phyloP scores from a whole-genome alignment of 108 stramenopile species.

The Cyclostephanos tholiformis region DNA sequence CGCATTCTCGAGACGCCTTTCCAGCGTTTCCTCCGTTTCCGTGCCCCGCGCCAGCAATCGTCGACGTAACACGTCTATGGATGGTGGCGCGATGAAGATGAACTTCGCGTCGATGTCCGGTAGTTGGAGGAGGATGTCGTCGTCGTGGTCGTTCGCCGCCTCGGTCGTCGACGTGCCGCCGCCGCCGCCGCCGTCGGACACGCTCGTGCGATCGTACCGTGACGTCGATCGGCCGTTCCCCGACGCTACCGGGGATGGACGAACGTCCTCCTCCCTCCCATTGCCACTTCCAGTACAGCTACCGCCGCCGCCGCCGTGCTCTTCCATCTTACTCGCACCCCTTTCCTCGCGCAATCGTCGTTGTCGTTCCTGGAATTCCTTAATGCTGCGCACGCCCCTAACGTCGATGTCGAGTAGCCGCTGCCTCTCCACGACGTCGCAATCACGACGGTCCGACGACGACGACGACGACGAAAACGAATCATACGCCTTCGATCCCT shows the following conservation, averaged over 20 bases:
- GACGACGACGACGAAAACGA: no score
- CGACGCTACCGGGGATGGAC: slow-evolving; percentile 3
- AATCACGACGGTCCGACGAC: no score
- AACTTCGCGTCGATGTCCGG: slow-evolving; percentile 63
- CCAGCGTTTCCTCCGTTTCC: slow-evolving; percentile 81
- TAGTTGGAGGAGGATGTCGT: background rate
- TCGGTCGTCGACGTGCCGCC: background rate
- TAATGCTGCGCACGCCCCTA: slow-evolving; percentile 77
- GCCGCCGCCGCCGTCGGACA: no score
- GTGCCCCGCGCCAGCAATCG: slow-evolving; percentile 84
- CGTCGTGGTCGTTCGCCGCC: background rate
- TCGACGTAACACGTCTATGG: slow-evolving; percentile 74
- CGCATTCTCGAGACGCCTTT: slow-evolving; percentile 79
- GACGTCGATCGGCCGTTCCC: slow-evolving; percentile 23
- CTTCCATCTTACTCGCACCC: no score
- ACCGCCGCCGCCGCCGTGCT: no score
- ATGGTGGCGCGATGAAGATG: slow-evolving; percentile 95
- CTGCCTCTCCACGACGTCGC: slow-evolving; percentile 28
- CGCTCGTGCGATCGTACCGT: slow-evolving; percentile 16
- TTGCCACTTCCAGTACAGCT: no score
- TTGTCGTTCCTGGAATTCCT: slow-evolving; percentile 43
- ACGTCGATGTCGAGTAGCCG: slow-evolving; percentile 96
- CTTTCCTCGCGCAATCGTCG: background rate
- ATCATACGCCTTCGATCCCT: background rate
- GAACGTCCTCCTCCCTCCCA: background rate